These are phyloP conservation scores for Cryptococcus jaspeensis DNA, from an alignment of 1,284 basidiomycete species.

Conservation along the genomic window DNA sequence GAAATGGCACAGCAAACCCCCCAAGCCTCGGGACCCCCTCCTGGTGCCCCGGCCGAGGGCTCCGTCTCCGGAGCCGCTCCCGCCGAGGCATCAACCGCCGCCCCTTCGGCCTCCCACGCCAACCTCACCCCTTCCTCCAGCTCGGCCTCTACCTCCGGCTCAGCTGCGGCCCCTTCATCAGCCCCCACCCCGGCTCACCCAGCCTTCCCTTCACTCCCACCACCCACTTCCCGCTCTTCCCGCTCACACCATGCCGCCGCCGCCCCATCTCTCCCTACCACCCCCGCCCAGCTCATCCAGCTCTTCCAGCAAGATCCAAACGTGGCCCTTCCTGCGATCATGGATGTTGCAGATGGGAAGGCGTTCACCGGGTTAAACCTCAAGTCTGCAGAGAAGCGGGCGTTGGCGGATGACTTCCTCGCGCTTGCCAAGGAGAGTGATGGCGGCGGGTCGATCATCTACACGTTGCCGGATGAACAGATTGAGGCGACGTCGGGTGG, in stretches of 20 bases:
- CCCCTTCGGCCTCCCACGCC: neutral
- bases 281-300: slow-evolving; percentile 4
- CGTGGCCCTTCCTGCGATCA: slow-evolving; percentile 1
- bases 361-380: slow-evolving; percentile 1
- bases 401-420: slow-evolving; percentile 21
- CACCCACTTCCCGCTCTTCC: slow-evolving; percentile 3
- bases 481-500: slow-evolving; percentile 22
- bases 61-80: neutral
- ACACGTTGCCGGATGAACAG: slow-evolving; percentile 12
- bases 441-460: slow-evolving; percentile 1
- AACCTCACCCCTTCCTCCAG: neutral
- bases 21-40: neutral
- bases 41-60: neutral
- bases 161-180: neutral
- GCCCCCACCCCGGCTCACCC: slow-evolving; percentile 8
- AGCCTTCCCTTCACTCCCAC: slow-evolving; percentile 12
- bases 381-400: slow-evolving; percentile 12
- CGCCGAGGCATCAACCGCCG: neutral
- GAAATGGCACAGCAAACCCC: neutral
- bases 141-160: neutral
- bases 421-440: slow-evolving; percentile 13
- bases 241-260: too few relatives aligned
- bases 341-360: slow-evolving; percentile 9
- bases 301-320: slow-evolving; percentile 1
- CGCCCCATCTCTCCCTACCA: neutral